These are phyloP conservation scores for Entomortierella parvispora DNA, from an alignment of 192 early-diverging fungal genomes.

Conservation along the genomic window DNA sequence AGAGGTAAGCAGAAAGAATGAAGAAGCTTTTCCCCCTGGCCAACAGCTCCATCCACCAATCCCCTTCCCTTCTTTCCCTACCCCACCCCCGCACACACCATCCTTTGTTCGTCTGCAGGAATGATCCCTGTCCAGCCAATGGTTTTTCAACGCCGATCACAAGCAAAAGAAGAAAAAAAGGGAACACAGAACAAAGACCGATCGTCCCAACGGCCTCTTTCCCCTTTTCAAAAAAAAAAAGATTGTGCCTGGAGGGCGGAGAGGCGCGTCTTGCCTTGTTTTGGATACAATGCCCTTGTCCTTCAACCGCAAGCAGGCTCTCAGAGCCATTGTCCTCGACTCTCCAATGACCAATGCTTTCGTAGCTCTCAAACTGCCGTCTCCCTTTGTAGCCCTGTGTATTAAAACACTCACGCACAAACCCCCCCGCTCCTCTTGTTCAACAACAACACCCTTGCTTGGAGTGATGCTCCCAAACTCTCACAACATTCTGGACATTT, in stretches of 20 bases:
- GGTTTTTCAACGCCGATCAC: no score
- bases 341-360: no score
- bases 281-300: constrained; percentile 23
- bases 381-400: no score
- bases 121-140: constrained; percentile 1
- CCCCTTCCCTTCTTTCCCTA: not conserved
- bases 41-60: not conserved
- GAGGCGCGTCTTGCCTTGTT: constrained; percentile 29
- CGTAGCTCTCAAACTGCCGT: no score
- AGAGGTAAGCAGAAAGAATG: constrained; percentile 30
- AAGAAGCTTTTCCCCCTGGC: not conserved
- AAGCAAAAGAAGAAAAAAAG: no score
- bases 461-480: not conserved
- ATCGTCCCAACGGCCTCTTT: no score
- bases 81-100: constrained; percentile 5
- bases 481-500: no score
- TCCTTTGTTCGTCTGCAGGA: not conserved
- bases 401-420: constrained; percentile 1
- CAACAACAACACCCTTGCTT: not conserved
- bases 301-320: not conserved
- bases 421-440: not conserved
- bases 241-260: not conserved
- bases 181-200: no score
- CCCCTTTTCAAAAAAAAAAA: no score
- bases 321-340: no score